phyloP scores from a whole-genome alignment of 139 green algal species.

The Asterochloris sp. region DNA sequence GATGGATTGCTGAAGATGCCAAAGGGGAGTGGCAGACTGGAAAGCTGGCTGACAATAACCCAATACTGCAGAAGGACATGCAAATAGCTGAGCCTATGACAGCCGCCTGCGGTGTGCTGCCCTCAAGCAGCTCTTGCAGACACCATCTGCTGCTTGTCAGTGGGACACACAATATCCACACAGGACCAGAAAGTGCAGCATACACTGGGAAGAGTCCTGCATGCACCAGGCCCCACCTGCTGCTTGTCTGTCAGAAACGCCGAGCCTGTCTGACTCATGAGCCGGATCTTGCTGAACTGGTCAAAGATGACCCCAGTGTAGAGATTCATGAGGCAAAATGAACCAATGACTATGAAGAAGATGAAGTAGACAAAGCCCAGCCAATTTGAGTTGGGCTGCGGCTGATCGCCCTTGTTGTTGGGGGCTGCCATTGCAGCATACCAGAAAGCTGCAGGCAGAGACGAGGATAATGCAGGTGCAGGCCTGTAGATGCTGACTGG shows the following conservation, averaged over 20 bases:
- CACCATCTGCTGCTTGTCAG: too few relatives aligned
- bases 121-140: too few relatives aligned
- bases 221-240: slow-evolving; percentile 14
- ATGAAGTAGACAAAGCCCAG: slow-evolving; percentile 67
- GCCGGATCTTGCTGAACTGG: slow-evolving; percentile 75
- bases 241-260: slow-evolving; percentile 70
- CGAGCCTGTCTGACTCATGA: slow-evolving; percentile 58
- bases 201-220: background rate
- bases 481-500: too few relatives aligned
- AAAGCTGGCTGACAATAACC: too few relatives aligned
- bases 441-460: slow-evolving; percentile 2
- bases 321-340: slow-evolving; percentile 83
- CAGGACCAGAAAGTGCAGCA: too few relatives aligned
- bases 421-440: slow-evolving; percentile 48
- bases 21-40: too few relatives aligned
- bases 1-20: too few relatives aligned
- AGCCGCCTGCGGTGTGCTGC: too few relatives aligned
- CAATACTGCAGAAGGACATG: too few relatives aligned
- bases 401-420: slow-evolving; percentile 49
- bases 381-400: slow-evolving; percentile 49
- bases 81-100: too few relatives aligned
- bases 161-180: too few relatives aligned
- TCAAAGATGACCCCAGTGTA: slow-evolving; percentile 83
- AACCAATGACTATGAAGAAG: slow-evolving; percentile 70
- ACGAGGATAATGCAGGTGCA: background rate